phyloP scores from a whole-genome alignment of 345 rosid genomes.

The Nasturtium officinale region DNA sequence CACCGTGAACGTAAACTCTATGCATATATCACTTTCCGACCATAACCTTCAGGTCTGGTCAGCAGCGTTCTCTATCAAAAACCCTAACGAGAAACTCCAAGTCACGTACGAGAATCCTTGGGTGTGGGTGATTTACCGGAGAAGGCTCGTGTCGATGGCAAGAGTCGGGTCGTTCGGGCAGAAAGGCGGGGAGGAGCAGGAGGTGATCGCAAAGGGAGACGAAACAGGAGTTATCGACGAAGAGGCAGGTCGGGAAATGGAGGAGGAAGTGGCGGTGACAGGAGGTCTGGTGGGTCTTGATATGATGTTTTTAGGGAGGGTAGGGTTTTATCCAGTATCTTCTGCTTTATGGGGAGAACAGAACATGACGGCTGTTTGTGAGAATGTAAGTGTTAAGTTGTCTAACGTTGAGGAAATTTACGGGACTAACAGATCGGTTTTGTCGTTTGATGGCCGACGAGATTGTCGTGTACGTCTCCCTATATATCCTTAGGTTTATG shows the following conservation, averaged over 20 bases:
- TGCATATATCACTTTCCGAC: constrained; percentile 15
- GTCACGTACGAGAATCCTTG: constrained; percentile 21
- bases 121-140: constrained; percentile 15
- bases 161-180: constrained; percentile 3
- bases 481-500: constrained; percentile 1
- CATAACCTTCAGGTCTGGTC: constrained; percentile 26
- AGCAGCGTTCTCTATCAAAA: constrained; percentile 29
- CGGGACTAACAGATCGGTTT: constrained; percentile 8
- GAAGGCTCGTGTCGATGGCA: constrained; percentile 4
- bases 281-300: constrained; percentile 13
- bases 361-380: constrained; percentile 36
- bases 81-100: constrained; percentile 24
- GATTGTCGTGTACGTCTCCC: constrained; percentile 37
- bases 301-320: constrained; percentile 23
- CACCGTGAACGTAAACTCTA: constrained; percentile 20
- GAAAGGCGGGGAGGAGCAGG: constrained; percentile 15
- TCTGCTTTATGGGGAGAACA: constrained; percentile 33
- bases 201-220: constrained; percentile 25
- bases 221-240: constrained; percentile 15
- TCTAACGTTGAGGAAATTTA: background rate
- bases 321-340: constrained; percentile 33
- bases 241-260: constrained; percentile 10
- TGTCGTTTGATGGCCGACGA: constrained; percentile 31
- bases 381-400: constrained; percentile 26
- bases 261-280: constrained; percentile 11